Evolutionary conservation across 768 basidiomycete genomes (phyloP), one percentile per base, ranked within the genome.

Genomic region (Russula dissimulans): DNA sequence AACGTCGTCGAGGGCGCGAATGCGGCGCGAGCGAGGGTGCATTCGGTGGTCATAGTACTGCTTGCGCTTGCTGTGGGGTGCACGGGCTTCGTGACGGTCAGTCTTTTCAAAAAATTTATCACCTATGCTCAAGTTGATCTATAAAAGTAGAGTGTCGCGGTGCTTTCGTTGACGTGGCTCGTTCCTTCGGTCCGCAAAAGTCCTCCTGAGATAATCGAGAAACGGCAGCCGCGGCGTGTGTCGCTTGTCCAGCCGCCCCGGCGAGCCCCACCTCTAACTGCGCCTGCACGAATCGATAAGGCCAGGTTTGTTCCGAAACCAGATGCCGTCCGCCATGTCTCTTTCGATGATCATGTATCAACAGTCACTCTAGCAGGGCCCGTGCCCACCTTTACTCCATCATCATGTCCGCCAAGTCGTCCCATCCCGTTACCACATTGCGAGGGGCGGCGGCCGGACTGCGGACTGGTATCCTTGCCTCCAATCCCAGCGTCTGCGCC

Each of bases 51-150:
- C 7, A 49, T 65, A 15, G 42, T 59, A 3, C 6, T 57, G 9
- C 10, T 63, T 17, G 58, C 58, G 2, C 9, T 63, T 11, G 45
- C 39, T 15, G 18, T 32, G 14, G 64, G 64, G n/a, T 50, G 51
- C 58, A 54, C 59, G 4, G 64, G 64, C 10, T 60, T 65, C 42
- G 50, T 59, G 8, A 39, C 58, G 47, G 64, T 65, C 42, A 38
- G 64, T 57, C 18, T 9, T 14, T 56, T 22, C 29, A 42, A 8
- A 26, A 18, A 5, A 10, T 31, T 31, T 29, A 12, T 8, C 4
- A 10, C 1, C 2, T 14, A 39, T 15, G 6, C 9, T 26, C n/a
- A 2, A 4, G n/a, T n/a, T 47, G 11, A 57, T 41, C 29, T 29
- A 6, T 39, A 32, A 26, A 34, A 26, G 22, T 52, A 61, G 64